Conservation (phyloP, 305 asterid species). For the Plantago lanceolata region DNA sequence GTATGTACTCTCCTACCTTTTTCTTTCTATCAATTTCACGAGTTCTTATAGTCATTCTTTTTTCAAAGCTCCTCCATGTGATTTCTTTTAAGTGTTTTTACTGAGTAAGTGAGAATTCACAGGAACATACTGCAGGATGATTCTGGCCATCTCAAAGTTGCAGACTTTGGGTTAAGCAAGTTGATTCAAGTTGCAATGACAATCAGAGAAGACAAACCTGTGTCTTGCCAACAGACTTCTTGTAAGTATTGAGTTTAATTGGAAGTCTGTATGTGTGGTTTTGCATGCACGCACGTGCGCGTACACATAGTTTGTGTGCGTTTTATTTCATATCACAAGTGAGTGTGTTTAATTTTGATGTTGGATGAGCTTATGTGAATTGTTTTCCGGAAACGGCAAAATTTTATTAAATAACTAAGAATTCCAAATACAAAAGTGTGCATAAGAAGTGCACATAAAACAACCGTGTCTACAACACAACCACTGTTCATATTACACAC, state of each 20-base stretch:
- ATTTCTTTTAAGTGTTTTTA: constrained; percentile 27
- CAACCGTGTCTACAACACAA: too few species aligned
- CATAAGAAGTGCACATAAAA: too few species aligned
- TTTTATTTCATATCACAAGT: background rate
- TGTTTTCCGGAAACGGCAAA: too few species aligned
- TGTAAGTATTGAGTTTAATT: constrained; percentile 40
- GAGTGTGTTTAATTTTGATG: background rate
- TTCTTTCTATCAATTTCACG: constrained; percentile 19
- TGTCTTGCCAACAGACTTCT: constrained; percentile 49
- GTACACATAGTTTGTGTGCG: background rate
- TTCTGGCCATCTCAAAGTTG: constrained; percentile 89
- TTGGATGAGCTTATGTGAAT: background rate
- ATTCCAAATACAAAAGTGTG: too few species aligned
- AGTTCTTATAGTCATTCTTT: constrained; percentile 11
- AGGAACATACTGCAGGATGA: constrained; percentile 78
- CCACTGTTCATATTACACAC: too few species aligned
- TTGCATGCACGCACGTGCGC: background rate
- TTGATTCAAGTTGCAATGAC: constrained; percentile 55
- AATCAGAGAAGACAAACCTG: constrained; percentile 57
- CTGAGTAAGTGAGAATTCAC: constrained; percentile 31
- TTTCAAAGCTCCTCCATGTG: constrained; percentile 19
- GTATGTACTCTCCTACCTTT: constrained; percentile 38
- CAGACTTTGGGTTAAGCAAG: constrained; percentile 88
- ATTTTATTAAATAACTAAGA: too few species aligned
- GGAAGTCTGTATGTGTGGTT: constrained; percentile 5